Evolutionary conservation across 2,329 filamentous ascomycete genomes (phyloP).

Genomic region (Teratosphaeria pseudoeucalypti): DNA sequence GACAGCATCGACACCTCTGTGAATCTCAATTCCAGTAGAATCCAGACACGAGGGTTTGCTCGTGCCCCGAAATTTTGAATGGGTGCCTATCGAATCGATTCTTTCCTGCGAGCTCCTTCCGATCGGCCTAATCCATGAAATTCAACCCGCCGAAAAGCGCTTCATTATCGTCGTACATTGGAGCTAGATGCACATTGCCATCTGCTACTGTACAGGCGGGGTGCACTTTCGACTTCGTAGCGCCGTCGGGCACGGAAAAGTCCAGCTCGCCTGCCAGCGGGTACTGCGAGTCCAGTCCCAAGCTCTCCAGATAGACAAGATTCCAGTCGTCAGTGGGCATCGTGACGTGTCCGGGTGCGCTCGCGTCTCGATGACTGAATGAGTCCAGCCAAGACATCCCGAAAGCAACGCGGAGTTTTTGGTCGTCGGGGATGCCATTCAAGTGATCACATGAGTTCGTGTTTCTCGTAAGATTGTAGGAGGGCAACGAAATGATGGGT

Average conservation of each 20-base stretch:
- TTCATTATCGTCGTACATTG: not conserved
- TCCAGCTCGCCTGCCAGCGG: not conserved
- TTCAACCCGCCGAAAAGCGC: not conserved
- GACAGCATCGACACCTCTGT: too few relatives aligned
- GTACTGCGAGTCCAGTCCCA: not conserved
- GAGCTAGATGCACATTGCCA: not conserved
- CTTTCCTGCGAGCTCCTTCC: too few relatives aligned
- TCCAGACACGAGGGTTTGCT: too few relatives aligned
- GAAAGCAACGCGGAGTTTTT: not conserved
- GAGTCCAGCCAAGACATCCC: not conserved
- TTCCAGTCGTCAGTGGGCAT: not conserved
- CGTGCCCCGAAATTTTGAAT: too few relatives aligned
- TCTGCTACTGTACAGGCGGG: not conserved
- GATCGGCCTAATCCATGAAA: not conserved
- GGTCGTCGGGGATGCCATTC: not conserved
- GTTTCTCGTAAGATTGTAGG: not conserved
- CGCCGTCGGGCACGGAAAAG: not conserved
- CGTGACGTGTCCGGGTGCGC: not conserved
- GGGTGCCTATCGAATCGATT: too few relatives aligned
- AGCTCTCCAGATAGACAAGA: not conserved
- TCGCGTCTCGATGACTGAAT: not conserved
- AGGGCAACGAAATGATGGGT: not conserved
- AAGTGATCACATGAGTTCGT: not conserved
- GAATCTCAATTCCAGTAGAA: too few relatives aligned
- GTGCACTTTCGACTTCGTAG: not conserved